Conservation (phyloP, 768 basidiomycete genomes). For the Tubosaeta sp. region DNA sequence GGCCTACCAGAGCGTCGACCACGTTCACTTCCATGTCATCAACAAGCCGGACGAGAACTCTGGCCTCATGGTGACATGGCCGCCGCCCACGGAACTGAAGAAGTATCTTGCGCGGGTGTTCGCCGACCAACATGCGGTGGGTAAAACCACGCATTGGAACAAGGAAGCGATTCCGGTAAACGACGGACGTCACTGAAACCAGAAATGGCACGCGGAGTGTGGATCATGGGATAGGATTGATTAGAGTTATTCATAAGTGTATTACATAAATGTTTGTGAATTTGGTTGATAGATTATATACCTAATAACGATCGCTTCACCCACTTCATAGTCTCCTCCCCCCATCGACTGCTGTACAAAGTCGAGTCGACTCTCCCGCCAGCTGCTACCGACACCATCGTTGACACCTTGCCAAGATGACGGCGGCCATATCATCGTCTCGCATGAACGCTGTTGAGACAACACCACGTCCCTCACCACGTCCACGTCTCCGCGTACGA, state of each 20-base stretch:
- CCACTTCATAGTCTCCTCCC: conserved; percentile 6
- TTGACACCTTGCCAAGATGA: conserved; percentile 40
- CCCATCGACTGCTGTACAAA: conserved; percentile 13
- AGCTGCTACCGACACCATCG: conserved; percentile 8
- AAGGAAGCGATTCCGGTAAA: too few species aligned
- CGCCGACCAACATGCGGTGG: not conserved
- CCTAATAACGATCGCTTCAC: conserved; percentile 8
- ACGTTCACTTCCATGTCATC: conserved; percentile 92
- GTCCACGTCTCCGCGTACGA: conserved; percentile 44
- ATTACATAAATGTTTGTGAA: not conserved
- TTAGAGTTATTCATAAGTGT: not conserved
- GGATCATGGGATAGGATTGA: not conserved
- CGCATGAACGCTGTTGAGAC: conserved; percentile 49
- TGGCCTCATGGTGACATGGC: conserved; percentile 79
- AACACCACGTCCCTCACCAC: conserved; percentile 49
- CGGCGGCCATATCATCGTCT: conserved; percentile 42
- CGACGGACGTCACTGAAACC: not conserved
- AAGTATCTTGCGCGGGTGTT: conserved; percentile 7
- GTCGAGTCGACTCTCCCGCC: conserved; percentile 15
- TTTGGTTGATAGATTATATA: too few species aligned
- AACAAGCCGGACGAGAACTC: conserved; percentile 69
- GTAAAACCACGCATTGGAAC: not conserved
- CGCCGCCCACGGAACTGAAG: conserved; percentile 7
- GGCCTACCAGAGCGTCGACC: conserved; percentile 68
- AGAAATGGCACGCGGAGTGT: not conserved